Base-by-base conservation (phyloP, 768 basidiomycete genomes). In the Panaeolus papilionaceus region DNA sequence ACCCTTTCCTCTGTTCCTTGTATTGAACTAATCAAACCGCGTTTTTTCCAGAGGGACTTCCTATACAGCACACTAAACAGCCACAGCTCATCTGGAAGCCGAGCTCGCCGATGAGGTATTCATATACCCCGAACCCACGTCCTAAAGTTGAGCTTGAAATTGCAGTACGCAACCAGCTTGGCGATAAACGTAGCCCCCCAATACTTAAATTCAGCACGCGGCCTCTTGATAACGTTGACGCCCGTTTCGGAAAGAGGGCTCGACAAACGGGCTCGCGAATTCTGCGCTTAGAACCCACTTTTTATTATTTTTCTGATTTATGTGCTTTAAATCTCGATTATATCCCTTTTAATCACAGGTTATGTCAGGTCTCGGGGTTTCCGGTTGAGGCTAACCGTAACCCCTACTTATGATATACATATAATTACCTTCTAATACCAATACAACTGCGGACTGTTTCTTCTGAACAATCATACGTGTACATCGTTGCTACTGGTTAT, bases 21-120 rank as follows among this genome's bases (percentile, higher is more conserved):
- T 5, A 51, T 12, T 12, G 47, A 51, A 51, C 47, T 51, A 51
- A 51, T 26, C 20, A 10, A 51, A 51, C 20, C 14, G 6, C 20
- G 20, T 49, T 20, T 42, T 42, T 42, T 47, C 45, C 54, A 58
- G 54, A 28, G 54, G 54, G 54, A 58, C 54, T 58, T 58, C 33
- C 54, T 58, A 28, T 58, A 58, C 54, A 58, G 14, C 54, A 58
- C 54, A 2, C 33, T 58, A 12, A 58, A 16, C 54, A 58, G 33
- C 54, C 14, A 58, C 33, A 3, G 26, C 28, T 58, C 54, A 37
- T 33, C 54, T 4, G 54, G 28, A 12, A 9, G 1, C 10, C 12
- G 54, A 8, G 16, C 8, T 49, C 47, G 47, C 47, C 23, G 23
- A 18, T 49, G 23, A 49, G 47, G 20, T 23, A 26, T 9, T 6